Conservation (phyloP, 352 stramenopile genomes). For the Phytophthora litchii region DNA sequence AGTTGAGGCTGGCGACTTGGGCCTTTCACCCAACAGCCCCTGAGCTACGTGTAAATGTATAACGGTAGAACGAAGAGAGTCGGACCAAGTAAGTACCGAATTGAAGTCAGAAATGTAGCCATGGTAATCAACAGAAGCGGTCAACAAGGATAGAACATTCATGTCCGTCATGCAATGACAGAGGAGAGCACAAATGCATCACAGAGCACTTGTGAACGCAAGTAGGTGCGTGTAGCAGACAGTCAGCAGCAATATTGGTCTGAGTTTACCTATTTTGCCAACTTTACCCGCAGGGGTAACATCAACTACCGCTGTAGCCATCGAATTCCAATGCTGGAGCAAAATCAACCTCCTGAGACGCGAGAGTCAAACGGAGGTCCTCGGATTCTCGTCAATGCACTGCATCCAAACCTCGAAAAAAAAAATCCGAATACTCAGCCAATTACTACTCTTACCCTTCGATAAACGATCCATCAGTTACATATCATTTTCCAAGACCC, state of each 20-base stretch:
- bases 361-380: conserved; percentile 22
- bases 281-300: too few species aligned
- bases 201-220: too few species aligned
- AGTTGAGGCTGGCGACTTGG: conserved; percentile 57
- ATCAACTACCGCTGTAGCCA: too few species aligned
- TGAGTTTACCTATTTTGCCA: too few species aligned
- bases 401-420: not conserved
- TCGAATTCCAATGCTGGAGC: too few species aligned
- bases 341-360: conserved; percentile 5
- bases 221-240: too few species aligned
- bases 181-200: too few species aligned
- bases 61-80: conserved; percentile 3
- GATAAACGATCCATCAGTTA: conserved; percentile 3
- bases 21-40: conserved; percentile 11
- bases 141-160: conserved; percentile 8
- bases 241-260: too few species aligned
- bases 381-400: conserved; percentile 12
- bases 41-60: not conserved
- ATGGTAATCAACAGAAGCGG: conserved; percentile 10
- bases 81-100: conserved; percentile 1
- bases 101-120: conserved; percentile 9
- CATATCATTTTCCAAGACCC: not conserved
- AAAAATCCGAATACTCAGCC: conserved; percentile 4
- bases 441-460: conserved; percentile 4
- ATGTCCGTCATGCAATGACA: not conserved